phyloP scores from a whole-genome alignment of 2,329 filamentous ascomycete species.

The Dactylonectria estremocensis region DNA sequence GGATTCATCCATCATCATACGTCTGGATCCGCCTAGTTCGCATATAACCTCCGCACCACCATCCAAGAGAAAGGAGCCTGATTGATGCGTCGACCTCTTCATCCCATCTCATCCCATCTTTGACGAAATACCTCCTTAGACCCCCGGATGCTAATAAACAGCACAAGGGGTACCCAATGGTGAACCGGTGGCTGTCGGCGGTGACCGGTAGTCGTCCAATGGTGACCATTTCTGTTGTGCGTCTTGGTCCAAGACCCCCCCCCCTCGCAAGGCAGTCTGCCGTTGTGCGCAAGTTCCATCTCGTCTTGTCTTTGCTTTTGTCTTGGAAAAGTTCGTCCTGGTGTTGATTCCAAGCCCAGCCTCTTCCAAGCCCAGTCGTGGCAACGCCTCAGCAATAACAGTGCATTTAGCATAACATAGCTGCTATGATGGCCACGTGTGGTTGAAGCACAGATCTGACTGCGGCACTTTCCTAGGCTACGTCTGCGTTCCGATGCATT shows the following conservation, averaged over 20 bases:
- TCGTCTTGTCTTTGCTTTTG: constrained; percentile 27
- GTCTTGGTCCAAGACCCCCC: neutral
- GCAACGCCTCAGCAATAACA: constrained; percentile 8
- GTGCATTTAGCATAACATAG: neutral
- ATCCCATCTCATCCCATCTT: constrained; percentile 20
- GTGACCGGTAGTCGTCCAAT: constrained; percentile 16
- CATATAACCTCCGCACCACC: constrained; percentile 1
- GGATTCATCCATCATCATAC: constrained; percentile 1
- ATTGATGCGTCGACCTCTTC: neutral
- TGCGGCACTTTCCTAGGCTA: constrained; percentile 39
- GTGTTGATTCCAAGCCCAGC: constrained; percentile 6
- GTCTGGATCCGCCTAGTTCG: too few species aligned
- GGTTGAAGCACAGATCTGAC: constrained; percentile 33
- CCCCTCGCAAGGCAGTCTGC: constrained; percentile 22
- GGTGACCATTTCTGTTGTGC: constrained; percentile 29
- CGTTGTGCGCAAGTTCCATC: constrained; percentile 5
- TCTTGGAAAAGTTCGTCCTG: constrained; percentile 11
- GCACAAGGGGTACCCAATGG: constrained; percentile 23
- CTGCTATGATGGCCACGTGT: constrained; percentile 41
- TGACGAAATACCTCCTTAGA: constrained; percentile 10
- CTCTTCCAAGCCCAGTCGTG: constrained; percentile 2
- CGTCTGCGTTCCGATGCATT: constrained; percentile 1
- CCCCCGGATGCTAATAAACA: constrained; percentile 27
- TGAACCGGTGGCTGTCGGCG: constrained; percentile 3
- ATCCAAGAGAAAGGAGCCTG: constrained; percentile 4